A percentile compares a stretch with the other conserved stretches of the same genome.
These are phyloP conservation scores for Pyrenochaeta sp. DNA, from an alignment of 2,329 filamentous ascomycete species.

Conservation along the genomic window DNA sequence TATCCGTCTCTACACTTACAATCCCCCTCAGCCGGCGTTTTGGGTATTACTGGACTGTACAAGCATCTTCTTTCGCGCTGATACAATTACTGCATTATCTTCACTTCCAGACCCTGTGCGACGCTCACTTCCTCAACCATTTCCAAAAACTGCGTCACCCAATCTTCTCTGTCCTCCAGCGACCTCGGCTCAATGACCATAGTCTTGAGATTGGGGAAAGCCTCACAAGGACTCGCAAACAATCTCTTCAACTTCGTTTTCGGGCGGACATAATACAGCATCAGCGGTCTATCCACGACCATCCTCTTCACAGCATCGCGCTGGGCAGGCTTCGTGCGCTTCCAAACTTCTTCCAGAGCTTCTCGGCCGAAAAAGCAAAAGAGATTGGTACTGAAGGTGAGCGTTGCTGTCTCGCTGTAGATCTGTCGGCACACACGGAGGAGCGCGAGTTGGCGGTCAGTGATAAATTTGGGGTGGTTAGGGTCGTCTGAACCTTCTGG, in stretches of 20 bases:
- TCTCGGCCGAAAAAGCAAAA: constrained; percentile 4
- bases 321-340: neutral
- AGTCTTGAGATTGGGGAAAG: neutral
- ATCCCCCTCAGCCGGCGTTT: neutral
- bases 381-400: constrained; percentile 8
- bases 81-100: neutral
- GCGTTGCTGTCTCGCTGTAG: constrained; percentile 10
- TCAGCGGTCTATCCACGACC: neutral
- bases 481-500: neutral
- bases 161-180: neutral
- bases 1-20: neutral
- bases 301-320: neutral
- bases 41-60: neutral
- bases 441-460: constrained; percentile 2
- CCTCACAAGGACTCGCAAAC: neutral
- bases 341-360: neutral
- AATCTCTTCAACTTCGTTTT: neutral
- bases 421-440: constrained; percentile 17
- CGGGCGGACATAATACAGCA: neutral
- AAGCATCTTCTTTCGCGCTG: neutral
- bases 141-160: neutral
- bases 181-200: neutral
- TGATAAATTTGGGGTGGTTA: neutral
- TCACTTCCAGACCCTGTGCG: neutral
- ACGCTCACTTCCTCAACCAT: neutral